A percentile compares a stretch with the other conserved stretches of the same genome.
These are phyloP conservation scores for Dictyostelium capitatum DNA, from an alignment of 78 protist species.

Conservation along the genomic window DNA sequence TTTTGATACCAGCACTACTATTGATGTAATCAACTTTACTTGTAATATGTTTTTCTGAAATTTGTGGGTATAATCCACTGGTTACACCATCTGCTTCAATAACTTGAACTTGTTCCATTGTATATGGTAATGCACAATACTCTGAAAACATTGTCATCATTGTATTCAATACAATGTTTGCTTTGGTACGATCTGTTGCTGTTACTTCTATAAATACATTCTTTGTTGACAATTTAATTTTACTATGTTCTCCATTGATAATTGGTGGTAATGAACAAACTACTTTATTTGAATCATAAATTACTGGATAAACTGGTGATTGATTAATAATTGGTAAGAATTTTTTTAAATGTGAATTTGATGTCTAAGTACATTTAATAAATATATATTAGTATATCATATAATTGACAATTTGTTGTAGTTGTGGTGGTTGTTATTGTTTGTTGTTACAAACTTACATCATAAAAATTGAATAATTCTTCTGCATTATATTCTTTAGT, in stretches of 20 bases:
- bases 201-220: conserved; percentile 99
- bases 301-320: conserved; percentile 92
- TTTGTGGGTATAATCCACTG: conserved; percentile 45
- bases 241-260: conserved; percentile 98
- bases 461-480: conserved; percentile 58
- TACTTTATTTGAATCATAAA: conserved; percentile 91
- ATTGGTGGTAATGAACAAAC: conserved; percentile 99
- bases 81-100: conserved; percentile 67
- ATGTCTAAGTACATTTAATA: background rate
- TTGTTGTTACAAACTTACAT: conserved; percentile 35
- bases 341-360: conserved; percentile 77
- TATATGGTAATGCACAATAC: conserved; percentile 87
- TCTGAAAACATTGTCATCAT: conserved; percentile 95
- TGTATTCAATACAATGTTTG: conserved; percentile 94
- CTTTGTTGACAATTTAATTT: conserved; percentile 92
- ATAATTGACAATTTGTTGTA: no score
- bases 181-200: conserved; percentile 97
- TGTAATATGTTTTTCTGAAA: conserved; percentile 28
- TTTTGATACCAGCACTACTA: conserved; percentile 72
- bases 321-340: conserved; percentile 91
- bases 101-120: conserved; percentile 86
- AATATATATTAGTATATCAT: background rate
- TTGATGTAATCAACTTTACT: conserved; percentile 69
- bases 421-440: background rate
- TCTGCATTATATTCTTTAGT: conserved; percentile 68